phyloP scores from a whole-genome alignment of 495 filamentous ascomycete species.

The Pseudevernia furfuracea region DNA sequence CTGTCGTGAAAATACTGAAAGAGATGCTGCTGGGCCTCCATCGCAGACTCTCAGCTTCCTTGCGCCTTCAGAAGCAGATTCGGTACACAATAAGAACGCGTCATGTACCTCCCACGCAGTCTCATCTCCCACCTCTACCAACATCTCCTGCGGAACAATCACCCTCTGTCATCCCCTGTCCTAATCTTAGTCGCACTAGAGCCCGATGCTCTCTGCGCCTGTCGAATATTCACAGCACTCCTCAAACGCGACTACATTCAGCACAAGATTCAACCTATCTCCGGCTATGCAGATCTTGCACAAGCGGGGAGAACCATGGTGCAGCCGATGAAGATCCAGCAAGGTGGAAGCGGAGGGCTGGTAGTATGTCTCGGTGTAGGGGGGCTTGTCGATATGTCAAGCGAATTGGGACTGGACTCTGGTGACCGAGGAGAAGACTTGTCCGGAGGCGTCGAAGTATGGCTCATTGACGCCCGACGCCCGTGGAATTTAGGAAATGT shows the following conservation, averaged over 20 bases:
- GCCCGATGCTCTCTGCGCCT: conserved; percentile 90
- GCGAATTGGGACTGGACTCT: conserved; percentile 56
- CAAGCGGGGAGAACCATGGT: conserved; percentile 69
- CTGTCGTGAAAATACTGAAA: neutral
- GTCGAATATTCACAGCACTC: conserved; percentile 82
- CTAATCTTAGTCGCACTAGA: conserved; percentile 91
- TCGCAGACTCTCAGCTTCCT: neutral
- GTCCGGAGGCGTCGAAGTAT: conserved; percentile 75
- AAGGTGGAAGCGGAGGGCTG: conserved; percentile 74
- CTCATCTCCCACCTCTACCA: conserved; percentile 85
- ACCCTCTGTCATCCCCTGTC: conserved; percentile 78
- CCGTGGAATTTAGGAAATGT: conserved; percentile 95
- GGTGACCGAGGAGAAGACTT: conserved; percentile 48
- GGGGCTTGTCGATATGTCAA: conserved; percentile 76
- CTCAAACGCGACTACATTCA: conserved; percentile 94
- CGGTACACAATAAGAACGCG: neutral
- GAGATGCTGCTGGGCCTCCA: neutral
- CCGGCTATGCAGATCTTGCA: conserved; percentile 84
- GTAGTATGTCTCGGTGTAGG: conserved; percentile 91
- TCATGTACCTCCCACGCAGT: conserved; percentile 89
- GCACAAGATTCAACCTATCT: conserved; percentile 94
- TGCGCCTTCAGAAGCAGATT: neutral
- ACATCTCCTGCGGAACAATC: conserved; percentile 71
- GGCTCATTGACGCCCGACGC: conserved; percentile 83
- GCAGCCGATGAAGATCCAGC: conserved; percentile 68